phyloP scores from a whole-genome alignment of 2,329 filamentous ascomycete species.

The Sporothrix protearum region DNA sequence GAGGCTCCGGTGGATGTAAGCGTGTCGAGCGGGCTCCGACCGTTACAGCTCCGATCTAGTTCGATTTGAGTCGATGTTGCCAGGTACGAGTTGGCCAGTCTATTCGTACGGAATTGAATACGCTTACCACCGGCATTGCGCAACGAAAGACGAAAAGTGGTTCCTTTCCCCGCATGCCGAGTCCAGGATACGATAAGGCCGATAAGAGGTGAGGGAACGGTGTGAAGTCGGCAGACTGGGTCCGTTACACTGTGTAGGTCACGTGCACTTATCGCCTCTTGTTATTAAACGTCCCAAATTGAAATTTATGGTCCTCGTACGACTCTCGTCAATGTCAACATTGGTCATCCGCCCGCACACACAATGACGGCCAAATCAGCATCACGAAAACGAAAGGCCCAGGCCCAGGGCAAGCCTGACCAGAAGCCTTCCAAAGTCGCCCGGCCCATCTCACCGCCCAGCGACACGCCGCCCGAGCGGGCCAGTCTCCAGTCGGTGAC shows the following conservation, averaged over 20 bases:
- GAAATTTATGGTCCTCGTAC: neutral
- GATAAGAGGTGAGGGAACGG: neutral
- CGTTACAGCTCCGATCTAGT: neutral
- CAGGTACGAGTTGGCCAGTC: neutral
- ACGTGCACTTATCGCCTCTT: neutral
- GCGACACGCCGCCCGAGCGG: conserved; percentile 39
- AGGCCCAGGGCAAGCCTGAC: conserved; percentile 24
- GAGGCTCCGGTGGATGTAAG: neutral
- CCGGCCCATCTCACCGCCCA: conserved; percentile 36
- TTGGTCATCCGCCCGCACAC: neutral
- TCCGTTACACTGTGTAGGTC: neutral
- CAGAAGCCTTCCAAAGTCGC: conserved; percentile 4
- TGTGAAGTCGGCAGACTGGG: neutral
- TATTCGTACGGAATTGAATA: neutral
- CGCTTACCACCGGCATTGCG: conserved; percentile 13
- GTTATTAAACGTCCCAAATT: neutral
- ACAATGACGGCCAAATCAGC: conserved; percentile 37
- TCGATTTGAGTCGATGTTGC: neutral
- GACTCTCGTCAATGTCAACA: neutral
- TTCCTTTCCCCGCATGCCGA: neutral
- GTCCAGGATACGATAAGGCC: neutral
- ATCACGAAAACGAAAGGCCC: conserved; percentile 45
- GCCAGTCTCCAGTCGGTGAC: conserved; percentile 52
- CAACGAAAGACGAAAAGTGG: neutral
- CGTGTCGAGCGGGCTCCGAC: neutral